Evolutionary conservation across 352 stramenopile species (phyloP).

Genomic region (Elongisporangium anandrum): DNA sequence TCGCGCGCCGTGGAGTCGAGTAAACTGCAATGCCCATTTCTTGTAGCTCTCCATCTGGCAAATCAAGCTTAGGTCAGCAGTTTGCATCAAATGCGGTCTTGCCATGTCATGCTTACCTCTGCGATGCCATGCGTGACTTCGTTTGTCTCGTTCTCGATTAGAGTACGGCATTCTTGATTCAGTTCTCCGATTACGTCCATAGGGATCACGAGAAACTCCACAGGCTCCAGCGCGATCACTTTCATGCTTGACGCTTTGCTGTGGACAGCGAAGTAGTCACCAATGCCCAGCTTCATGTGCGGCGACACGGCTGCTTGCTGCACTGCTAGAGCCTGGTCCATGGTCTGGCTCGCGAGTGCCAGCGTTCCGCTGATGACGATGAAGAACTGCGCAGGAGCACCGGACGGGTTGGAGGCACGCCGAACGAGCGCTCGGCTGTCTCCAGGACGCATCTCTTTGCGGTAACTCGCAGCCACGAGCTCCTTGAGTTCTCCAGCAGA

Average conservation of each 20-base stretch:
- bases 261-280: slow-evolving; percentile 58
- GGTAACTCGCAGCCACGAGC: slow-evolving; percentile 40
- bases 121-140: slow-evolving; percentile 26
- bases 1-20: slow-evolving; percentile 30
- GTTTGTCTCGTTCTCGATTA: slow-evolving; percentile 42
- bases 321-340: slow-evolving; percentile 37
- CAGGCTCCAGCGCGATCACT: slow-evolving; percentile 61
- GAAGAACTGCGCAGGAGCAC: slow-evolving; percentile 34
- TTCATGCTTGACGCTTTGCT: slow-evolving; percentile 33
- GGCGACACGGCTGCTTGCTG: slow-evolving; percentile 47
- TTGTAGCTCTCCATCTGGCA: slow-evolving; percentile 77
- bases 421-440: slow-evolving; percentile 32
- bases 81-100: too few relatives aligned
- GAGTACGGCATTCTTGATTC: slow-evolving; percentile 13
- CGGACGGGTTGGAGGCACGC: neutral
- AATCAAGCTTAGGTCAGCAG: too few relatives aligned
- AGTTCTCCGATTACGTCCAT: slow-evolving; percentile 45
- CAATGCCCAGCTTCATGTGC: slow-evolving; percentile 59
- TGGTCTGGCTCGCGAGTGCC: slow-evolving; percentile 21
- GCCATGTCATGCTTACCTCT: too few relatives aligned
- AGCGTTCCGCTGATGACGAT: slow-evolving; percentile 63
- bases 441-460: slow-evolving; percentile 39
- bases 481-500: slow-evolving; percentile 45
- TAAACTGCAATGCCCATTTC: slow-evolving; percentile 68
- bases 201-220: slow-evolving; percentile 54